These are phyloP conservation scores for Arachis hypogaea DNA, from an alignment of 306 rosid genomes.

Conservation along the genomic window DNA sequence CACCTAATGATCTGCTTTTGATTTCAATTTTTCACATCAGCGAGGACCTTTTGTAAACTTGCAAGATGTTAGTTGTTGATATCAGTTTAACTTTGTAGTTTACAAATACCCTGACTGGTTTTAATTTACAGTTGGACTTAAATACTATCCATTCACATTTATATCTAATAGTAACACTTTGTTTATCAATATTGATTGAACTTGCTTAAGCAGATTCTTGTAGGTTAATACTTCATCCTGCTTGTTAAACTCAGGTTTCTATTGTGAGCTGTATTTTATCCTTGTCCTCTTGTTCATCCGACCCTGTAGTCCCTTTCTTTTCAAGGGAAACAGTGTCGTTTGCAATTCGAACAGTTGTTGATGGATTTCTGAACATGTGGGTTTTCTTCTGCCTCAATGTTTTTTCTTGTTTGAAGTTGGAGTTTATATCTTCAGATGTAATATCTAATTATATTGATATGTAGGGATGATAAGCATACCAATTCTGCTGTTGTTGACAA, in stretches of 20 bases:
- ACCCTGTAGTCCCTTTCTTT: conserved; percentile 75
- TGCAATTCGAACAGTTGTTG: conserved; percentile 79
- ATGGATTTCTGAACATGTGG: conserved; percentile 85
- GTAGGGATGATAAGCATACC: conserved; percentile 63
- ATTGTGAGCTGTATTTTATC: conserved; percentile 81
- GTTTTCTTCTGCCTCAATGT: conserved; percentile 36
- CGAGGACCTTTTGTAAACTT: not conserved
- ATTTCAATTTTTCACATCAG: conserved; percentile 7
- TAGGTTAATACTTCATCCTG: conserved; percentile 18
- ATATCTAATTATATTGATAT: conserved; percentile 39
- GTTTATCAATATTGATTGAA: conserved; percentile 23
- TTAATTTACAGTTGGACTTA: not conserved
- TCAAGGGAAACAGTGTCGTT: conserved; percentile 55
- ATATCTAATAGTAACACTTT: not conserved
- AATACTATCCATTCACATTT: conserved; percentile 26
- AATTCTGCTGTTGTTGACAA: conserved; percentile 67
- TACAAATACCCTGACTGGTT: not conserved
- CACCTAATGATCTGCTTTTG: conserved; percentile 2
- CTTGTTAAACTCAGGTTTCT: conserved; percentile 61
- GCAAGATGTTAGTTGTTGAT: not conserved
- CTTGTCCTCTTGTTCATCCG: conserved; percentile 69
- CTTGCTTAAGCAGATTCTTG: conserved; percentile 21
- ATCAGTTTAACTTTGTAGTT: conserved; percentile 1
- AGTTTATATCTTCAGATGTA: conserved; percentile 32
- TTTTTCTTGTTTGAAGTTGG: conserved; percentile 1